Conservation (phyloP, 2,329 filamentous ascomycete genomes). For the Fusarium cyanostomum region DNA sequence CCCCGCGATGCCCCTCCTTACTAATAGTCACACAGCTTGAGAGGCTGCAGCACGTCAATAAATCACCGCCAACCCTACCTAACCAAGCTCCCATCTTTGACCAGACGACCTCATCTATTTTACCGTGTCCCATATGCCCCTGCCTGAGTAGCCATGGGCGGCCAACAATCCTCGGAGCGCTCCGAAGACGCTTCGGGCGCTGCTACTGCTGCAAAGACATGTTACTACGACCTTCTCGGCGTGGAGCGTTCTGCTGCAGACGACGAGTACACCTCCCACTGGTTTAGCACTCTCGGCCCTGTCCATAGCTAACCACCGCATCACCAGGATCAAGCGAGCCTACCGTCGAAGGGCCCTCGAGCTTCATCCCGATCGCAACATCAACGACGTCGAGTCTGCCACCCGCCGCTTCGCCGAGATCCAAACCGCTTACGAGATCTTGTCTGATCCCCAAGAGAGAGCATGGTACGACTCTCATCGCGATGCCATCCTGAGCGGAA, state of each 20-base stretch:
- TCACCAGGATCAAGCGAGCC: conserved; percentile 83
- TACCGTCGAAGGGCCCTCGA: conserved; percentile 92
- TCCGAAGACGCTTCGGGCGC: conserved; percentile 48
- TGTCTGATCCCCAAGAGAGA: conserved; percentile 93
- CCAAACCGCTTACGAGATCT: conserved; percentile 92
- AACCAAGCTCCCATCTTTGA: neutral
- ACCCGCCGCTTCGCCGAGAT: conserved; percentile 90
- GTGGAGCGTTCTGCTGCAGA: conserved; percentile 78
- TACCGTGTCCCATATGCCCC: conserved; percentile 3
- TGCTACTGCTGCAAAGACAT: conserved; percentile 67
- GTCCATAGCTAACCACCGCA: neutral
- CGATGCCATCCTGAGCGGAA: conserved; percentile 79
- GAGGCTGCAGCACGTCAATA: conserved; percentile 6
- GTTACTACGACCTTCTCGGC: conserved; percentile 86
- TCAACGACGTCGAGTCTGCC: conserved; percentile 82
- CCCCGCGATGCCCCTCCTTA: conserved; percentile 37
- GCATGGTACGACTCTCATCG: conserved; percentile 98
- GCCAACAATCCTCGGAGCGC: conserved; percentile 62
- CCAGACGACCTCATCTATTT: neutral
- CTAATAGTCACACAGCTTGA: conserved; percentile 6
- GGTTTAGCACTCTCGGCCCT: conserved; percentile 46
- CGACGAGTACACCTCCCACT: too few species aligned
- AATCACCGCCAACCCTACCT: neutral
- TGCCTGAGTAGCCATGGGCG: conserved; percentile 56
- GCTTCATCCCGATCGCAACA: conserved; percentile 94